Base-by-base conservation (phyloP, 345 rosid genomes). In the Brassica cretica region DNA sequence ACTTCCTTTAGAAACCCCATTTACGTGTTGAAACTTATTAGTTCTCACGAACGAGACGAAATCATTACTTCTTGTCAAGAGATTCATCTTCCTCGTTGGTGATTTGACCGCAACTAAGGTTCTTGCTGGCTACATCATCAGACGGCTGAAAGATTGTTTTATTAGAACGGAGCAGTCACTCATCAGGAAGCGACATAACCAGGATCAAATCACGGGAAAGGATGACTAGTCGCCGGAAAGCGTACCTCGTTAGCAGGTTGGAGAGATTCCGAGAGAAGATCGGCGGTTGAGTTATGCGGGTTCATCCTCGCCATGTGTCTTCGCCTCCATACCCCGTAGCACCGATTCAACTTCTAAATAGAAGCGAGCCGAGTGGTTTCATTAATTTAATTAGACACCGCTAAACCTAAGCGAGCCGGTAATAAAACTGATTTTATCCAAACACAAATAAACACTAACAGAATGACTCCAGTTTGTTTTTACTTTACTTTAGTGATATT, bases 71-170 rank as follows among this genome's bases (percentile, higher is more conserved):
- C n/a, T 86, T 81, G 72, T 76, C 73, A 27, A 89, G 80, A 77
- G 88, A 79, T 73, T 87, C 88, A 70, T 76, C 82, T 83, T 86
- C 97, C 56, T 86, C 90, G 12, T 84, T 89, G 15, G 92, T 85
- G 37, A 86, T 82, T 79, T 89, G 88, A 68, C 88, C 88, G 64
- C 89, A 89, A 59, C 85, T 84, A 70, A 89, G 75, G 49, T 82
- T 86, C 56, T 86, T 83, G 61, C 86, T 81, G 75, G 82, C 82
- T 66, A 79, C 85, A 88, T 88, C 86, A 5, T 88, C 86, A 5
- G 85, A 85, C 41, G 90, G 88, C 94, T 91, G 85, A 46, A 33
- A 37, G 44, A 37, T 33, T 37, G 44, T 33, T 27, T 27, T 27
- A 27, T 27, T 27, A 27, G 30, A 27, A 27, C 30, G 30, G 30